phyloP scores from a whole-genome alignment of 2,329 filamentous ascomycete species.

The Stachybotrys echinatus region DNA sequence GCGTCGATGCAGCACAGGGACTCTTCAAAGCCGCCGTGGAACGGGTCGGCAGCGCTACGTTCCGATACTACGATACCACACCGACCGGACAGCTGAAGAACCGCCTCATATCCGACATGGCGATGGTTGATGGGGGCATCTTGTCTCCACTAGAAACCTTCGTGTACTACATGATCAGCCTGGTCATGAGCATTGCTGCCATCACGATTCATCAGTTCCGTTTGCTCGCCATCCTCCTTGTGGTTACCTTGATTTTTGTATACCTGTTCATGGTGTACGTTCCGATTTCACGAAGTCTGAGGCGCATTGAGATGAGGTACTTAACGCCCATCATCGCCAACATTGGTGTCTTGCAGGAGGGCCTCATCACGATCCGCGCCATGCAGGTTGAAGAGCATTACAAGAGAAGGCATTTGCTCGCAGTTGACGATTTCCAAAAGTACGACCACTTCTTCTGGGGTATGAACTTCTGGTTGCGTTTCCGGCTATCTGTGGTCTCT shows the following conservation, averaged over 20 bases:
- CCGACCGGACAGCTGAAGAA: constrained; percentile 91
- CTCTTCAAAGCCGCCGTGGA: constrained; percentile 71
- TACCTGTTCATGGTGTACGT: constrained; percentile 72
- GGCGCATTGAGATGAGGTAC: constrained; percentile 84
- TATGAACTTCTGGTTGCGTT: constrained; percentile 78
- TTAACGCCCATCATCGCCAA: constrained; percentile 87
- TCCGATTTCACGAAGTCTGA: constrained; percentile 75
- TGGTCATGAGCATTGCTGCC: constrained; percentile 67
- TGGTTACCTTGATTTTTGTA: constrained; percentile 64
- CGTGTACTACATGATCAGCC: constrained; percentile 65
- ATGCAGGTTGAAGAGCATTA: constrained; percentile 76
- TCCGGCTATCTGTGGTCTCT: constrained; percentile 59
- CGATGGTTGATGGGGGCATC: constrained; percentile 83
- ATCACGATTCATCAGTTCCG: constrained; percentile 74
- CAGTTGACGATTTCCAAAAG: constrained; percentile 84
- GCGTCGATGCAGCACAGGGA: constrained; percentile 69
- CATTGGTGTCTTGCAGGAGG: constrained; percentile 82
- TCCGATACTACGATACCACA: constrained; percentile 87
- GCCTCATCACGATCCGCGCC: constrained; percentile 79
- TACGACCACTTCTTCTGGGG: constrained; percentile 97
- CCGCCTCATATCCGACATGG: constrained; percentile 83
- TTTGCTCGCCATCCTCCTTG: constrained; percentile 68
- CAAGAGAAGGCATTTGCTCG: constrained; percentile 71
- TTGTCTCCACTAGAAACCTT: constrained; percentile 67
- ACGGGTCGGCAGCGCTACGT: constrained; percentile 72